A percentile compares a stretch with the other conserved stretches of the same genome.
These are phyloP conservation scores for Claviceps digitariae DNA, from an alignment of 2,329 filamentous ascomycete species.

Conservation along the genomic window DNA sequence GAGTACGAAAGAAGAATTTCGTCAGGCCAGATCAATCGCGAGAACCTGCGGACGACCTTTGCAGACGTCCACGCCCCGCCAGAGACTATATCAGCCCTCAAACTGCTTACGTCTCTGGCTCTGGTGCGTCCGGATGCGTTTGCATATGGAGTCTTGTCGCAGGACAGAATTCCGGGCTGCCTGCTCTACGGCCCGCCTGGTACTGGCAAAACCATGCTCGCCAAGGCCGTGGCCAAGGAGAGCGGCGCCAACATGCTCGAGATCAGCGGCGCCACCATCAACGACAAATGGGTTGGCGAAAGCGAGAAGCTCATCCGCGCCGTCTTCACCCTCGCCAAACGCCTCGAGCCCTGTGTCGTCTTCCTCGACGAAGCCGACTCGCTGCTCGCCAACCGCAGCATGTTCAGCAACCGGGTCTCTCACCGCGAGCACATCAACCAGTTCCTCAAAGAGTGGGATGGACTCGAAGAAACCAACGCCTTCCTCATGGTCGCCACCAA, in stretches of 20 bases:
- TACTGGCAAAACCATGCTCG: slow-evolving; percentile 58
- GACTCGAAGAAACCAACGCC: slow-evolving; percentile 65
- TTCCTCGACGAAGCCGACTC: slow-evolving; percentile 97
- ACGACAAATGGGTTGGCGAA: slow-evolving; percentile 93
- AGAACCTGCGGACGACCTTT: slow-evolving; percentile 77
- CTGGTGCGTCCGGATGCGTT: slow-evolving; percentile 88
- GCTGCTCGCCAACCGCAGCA: slow-evolving; percentile 66
- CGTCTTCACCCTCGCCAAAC: slow-evolving; percentile 81
- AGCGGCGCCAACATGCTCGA: slow-evolving; percentile 66
- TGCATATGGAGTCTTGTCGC: slow-evolving; percentile 82
- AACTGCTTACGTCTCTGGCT: slow-evolving; percentile 78
- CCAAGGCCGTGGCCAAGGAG: slow-evolving; percentile 56
- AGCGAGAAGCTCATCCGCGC: slow-evolving; percentile 92
- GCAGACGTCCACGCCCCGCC: slow-evolving; percentile 69
- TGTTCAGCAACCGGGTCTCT: slow-evolving; percentile 49
- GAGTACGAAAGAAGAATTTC: slow-evolving; percentile 74
- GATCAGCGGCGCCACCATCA: slow-evolving; percentile 79
- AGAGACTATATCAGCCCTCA: slow-evolving; percentile 76
- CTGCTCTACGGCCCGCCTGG: slow-evolving; percentile 81
- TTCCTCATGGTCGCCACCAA: slow-evolving; percentile 99
- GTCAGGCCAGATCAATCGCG: slow-evolving; percentile 66
- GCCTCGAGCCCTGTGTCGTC: slow-evolving; percentile 80
- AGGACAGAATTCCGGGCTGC: slow-evolving; percentile 80
- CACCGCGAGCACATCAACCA: slow-evolving; percentile 92
- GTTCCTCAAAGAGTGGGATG: slow-evolving; percentile 94